A percentile compares a stretch with the other conserved stretches of the same genome.
Conservation (phyloP, 2,329 filamentous ascomycete species). For the Bipolaris victoriae region DNA sequence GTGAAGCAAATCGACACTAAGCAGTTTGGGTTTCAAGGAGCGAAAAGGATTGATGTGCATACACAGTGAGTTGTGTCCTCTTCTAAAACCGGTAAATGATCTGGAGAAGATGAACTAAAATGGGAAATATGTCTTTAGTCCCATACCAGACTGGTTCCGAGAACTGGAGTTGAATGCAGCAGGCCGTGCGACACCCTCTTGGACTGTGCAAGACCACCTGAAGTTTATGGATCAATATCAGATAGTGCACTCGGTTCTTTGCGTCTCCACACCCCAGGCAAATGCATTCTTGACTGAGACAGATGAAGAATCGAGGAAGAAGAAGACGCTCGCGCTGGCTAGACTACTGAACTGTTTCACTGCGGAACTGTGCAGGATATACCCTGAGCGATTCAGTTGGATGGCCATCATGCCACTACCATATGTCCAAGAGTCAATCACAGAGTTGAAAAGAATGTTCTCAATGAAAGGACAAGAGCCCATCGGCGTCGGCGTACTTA, state of each 20-base stretch:
- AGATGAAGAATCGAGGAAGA: constrained; percentile 9
- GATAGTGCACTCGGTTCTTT: constrained; percentile 41
- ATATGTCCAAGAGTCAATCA: constrained; percentile 37
- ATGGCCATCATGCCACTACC: constrained; percentile 39
- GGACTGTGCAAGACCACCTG: constrained; percentile 38
- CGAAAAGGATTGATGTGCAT: constrained; percentile 45
- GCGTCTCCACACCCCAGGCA: constrained; percentile 44
- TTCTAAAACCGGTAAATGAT: no score
- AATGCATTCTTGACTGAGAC: constrained; percentile 38
- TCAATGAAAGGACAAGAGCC: constrained; percentile 39
- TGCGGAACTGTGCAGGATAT: constrained; percentile 32
- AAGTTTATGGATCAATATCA: constrained; percentile 39
- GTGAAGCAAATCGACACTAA: constrained; percentile 4
- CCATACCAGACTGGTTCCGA: constrained; percentile 45
- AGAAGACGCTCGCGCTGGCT: constrained; percentile 42
- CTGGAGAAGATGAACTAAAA: background rate
- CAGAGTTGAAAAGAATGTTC: constrained; percentile 34
- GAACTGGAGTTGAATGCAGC: constrained; percentile 42
- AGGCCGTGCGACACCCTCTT: constrained; percentile 42
- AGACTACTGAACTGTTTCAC: constrained; percentile 45
- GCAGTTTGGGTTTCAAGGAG: constrained; percentile 19
- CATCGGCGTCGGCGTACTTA: constrained; percentile 41
- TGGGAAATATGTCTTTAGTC: constrained; percentile 5
- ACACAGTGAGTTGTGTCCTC: constrained; percentile 27
- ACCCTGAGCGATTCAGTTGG: constrained; percentile 39